phyloP scores from a whole-genome alignment of 805 yeast species.

The Metschnikowia koreensis region DNA sequence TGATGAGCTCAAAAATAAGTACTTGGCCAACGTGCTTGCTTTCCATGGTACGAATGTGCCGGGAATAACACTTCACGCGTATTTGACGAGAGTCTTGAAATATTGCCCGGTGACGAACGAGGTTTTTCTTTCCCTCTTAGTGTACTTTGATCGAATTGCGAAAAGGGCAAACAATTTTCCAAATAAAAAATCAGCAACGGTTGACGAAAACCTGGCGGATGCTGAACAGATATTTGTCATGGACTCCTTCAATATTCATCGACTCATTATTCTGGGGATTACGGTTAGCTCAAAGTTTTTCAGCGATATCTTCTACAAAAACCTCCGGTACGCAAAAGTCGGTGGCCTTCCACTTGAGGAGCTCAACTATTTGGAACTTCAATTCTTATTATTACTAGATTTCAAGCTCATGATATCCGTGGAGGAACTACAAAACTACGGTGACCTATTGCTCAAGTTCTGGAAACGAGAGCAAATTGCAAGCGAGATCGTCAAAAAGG shows the following conservation, averaged over 20 bases:
- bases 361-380: conserved; percentile 86
- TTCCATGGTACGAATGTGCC: conserved; percentile 97
- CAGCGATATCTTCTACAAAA: conserved; percentile 91
- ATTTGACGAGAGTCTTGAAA: conserved; percentile 83
- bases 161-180: conserved; percentile 65
- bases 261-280: conserved; percentile 89
- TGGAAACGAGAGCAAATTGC: conserved; percentile 72
- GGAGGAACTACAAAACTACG: conserved; percentile 88
- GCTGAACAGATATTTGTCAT: conserved; percentile 76
- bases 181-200: conserved; percentile 25
- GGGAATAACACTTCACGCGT: conserved; percentile 88
- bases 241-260: conserved; percentile 94
- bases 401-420: conserved; percentile 83
- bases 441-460: conserved; percentile 78
- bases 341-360: conserved; percentile 95
- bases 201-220: conserved; percentile 19
- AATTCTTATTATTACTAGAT: conserved; percentile 79
- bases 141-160: conserved; percentile 92
- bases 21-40: conserved; percentile 71
- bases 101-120: conserved; percentile 99
- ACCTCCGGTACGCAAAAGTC: conserved; percentile 90
- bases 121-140: conserved; percentile 84
- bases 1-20: conserved; percentile 47
- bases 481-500: conserved; percentile 26
- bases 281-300: conserved; percentile 95